Conservation (phyloP, 1,139 yeast genomes). For the Lodderomyces oxycetoniae region DNA sequence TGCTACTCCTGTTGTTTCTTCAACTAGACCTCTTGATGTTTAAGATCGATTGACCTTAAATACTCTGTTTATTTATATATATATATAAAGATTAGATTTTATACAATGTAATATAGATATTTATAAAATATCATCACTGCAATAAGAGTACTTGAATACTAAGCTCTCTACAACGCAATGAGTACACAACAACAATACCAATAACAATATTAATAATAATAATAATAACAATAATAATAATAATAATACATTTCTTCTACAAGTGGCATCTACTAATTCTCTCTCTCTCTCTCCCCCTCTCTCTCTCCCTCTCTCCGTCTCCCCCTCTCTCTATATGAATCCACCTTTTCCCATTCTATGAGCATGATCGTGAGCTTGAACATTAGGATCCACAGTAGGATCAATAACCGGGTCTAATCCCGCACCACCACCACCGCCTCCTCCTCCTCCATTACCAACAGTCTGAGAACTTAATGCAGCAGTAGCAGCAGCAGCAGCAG, state of each 20-base stretch:
- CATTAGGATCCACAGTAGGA: constrained; percentile 44
- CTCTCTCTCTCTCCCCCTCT: too few species aligned
- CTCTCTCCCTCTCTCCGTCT: too few species aligned
- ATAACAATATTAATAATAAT: too few species aligned
- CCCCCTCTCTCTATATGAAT: constrained; percentile 2
- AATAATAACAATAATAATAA: too few species aligned
- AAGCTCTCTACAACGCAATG: too few species aligned
- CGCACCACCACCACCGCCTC: constrained; percentile 35
- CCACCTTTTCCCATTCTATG: constrained; percentile 18
- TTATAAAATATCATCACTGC: too few species aligned
- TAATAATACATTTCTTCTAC: too few species aligned
- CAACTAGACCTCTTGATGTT: neutral
- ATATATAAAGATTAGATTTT: neutral
- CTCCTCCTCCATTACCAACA: constrained; percentile 20
- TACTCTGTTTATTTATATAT: neutral
- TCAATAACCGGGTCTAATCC: constrained; percentile 29
- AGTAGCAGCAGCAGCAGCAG: constrained; percentile 29
- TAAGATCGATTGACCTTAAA: too few species aligned
- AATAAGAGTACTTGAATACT: too few species aligned
- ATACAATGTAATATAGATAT: constrained; percentile 1
- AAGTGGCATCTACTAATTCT: too few species aligned
- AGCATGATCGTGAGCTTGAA: constrained; percentile 42
- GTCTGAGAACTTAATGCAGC: constrained; percentile 18
- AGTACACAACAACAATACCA: too few species aligned
- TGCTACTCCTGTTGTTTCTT: neutral